Evolutionary conservation across 163 green algal species (phyloP), one percentile per base, ranked within the genome.

Genomic region (Picocystis sp.): DNA sequence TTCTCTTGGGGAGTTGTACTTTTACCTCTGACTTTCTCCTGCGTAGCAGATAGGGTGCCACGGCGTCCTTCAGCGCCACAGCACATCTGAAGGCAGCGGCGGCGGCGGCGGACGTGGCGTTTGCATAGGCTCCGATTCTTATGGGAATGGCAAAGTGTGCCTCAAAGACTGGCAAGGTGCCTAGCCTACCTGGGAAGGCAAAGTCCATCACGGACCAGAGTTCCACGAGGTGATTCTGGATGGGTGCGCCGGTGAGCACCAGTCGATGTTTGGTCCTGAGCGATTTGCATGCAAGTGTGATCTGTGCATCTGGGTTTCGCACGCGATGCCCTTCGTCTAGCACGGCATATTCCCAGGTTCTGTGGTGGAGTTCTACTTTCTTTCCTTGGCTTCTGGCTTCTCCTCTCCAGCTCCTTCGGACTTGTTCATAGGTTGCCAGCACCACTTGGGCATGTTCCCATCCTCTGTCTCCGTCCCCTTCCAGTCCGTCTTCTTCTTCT

Each of bases 171-270:
- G 89, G 89, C 61, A 98, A 75, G 1, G 89, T 97, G 47, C 89
- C 89, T 53, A 98, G 75, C 76, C 89, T 88, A 53, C 90, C 90
- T 2, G 90, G 90, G 69, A 95, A 97, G n/a, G 93, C 79, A 72
- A 95, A 98, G 76, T 98, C 90, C 58, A 98, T 93, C 17, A 98
- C 72, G 0, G 76, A 90, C 90, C 90, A 98, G 3, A 98, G 81
- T 83, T 98, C 90, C 3, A 73, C 59, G 47, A 97, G 76, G 3
- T 71, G 55, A 67, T 98, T 98, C 69, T 98, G 85, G 48, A 98
- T 93, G 52, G 89, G 89, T 2, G 76, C 79, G 29, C 89, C 89
- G 9, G 73, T 85, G 74, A 98, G 80, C 57, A 97, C 83, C 45
- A 98, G 53, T 11, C 89, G 68, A 71, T 96, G 89, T 44, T 87